Evolutionary conservation across 345 rosid species (phyloP), one percentile per base, ranked within the genome.

Genomic region (Lumnitzera littorea): DNA sequence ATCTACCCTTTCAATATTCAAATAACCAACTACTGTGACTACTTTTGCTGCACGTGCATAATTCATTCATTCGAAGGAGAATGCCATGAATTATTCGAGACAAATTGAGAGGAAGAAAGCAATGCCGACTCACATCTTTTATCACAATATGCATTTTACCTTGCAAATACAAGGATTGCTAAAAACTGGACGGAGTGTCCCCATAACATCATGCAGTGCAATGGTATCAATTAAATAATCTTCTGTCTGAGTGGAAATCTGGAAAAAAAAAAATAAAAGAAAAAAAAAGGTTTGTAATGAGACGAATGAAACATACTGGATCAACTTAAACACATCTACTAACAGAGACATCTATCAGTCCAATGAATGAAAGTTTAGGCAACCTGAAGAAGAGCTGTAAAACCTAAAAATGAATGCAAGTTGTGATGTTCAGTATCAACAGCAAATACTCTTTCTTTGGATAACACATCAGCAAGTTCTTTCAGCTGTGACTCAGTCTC

Each of bases 401-500:
- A 85, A 17, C 98, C 96, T 20, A 82, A 84, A 79, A 84, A 92
- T 0, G 98, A 92, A 3, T 85, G 75, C 1, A 87, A 63, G 69
- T 96, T 83, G 70, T 92, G 98, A 58, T 92, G 98, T 73, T 92
- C 98, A 1, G 96, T 92, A 76, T 92, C 98, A 50, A 89, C 87
- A 24, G 78, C 85, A 63, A 92, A 89, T 69, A 75, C 76, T 13
- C 57, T 68, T 62, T 84, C 77, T 65, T 74, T 70, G 12, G 80
- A 72, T 67, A 92, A 73, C 50, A 61, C 61, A 62, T 76, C 75
- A 24, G 81, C 94, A n/a, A 92, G 81, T 58, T 87, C 87, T 69
- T 74, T 76, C 55, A 92, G 70, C 13, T 82, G 84, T 24, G 64
- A 69, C 75, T 78, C 88, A 2, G 83, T 78, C 77, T 84, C 86